phyloP scores from a whole-genome alignment of 495 filamentous ascomycete species.

The Annulohypoxylon nitens region DNA sequence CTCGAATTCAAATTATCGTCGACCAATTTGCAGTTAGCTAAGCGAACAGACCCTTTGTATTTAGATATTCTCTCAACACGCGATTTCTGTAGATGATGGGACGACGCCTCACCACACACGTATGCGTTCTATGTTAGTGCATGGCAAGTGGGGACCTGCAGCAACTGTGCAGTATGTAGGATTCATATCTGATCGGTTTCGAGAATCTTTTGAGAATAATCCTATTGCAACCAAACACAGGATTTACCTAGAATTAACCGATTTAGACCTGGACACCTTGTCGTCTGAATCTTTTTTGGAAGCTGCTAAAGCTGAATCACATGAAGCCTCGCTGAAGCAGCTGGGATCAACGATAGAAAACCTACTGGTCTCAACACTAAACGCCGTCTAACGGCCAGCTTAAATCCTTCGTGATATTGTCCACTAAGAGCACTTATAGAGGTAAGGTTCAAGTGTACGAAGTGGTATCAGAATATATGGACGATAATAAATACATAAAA shows the following conservation, averaged over 20 bases:
- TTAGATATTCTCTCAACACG: neutral
- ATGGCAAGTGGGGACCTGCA: constrained; percentile 6
- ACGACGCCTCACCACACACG: neutral
- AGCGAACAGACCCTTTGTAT: neutral
- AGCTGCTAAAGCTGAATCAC: neutral
- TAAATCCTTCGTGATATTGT: neutral
- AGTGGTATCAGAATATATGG: constrained; percentile 1
- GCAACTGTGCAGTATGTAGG: neutral
- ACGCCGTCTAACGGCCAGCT: neutral
- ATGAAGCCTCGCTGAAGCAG: constrained; percentile 1
- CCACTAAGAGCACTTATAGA: neutral
- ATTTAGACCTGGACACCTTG: neutral
- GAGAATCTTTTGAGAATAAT: constrained; percentile 11
- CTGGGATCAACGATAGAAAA: neutral
- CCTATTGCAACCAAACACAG: neutral
- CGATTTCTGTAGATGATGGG: constrained; percentile 14
- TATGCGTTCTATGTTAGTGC: neutral
- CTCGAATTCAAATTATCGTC: neutral
- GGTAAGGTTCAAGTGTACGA: neutral
- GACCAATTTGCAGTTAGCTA: neutral
- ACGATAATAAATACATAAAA: constrained; percentile 3
- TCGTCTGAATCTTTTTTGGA: neutral
- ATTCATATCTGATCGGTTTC: constrained; percentile 18
- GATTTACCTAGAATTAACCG: neutral
- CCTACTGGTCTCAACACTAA: neutral